Conservation (phyloP, 495 filamentous ascomycete genomes). For the Aspergillus nanangensis region DNA sequence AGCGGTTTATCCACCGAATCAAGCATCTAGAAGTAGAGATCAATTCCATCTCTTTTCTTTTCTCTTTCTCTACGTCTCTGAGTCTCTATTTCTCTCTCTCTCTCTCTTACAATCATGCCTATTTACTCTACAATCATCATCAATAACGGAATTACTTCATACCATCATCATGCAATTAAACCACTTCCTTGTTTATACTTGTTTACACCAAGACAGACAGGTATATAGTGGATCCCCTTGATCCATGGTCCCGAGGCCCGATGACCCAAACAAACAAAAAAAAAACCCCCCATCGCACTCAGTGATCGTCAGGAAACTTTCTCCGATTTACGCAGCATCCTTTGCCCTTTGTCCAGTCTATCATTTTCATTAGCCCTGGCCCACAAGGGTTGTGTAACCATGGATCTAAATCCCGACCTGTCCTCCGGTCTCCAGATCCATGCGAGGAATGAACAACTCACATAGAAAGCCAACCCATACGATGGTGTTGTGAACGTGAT, state of each 20-base stretch:
- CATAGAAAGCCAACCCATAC: conserved; percentile 68
- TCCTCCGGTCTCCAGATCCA: neutral
- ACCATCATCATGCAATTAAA: neutral
- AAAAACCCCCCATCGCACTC: neutral
- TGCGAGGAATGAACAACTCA: conserved; percentile 19
- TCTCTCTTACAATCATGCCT: too few species aligned
- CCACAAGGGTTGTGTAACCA: neutral
- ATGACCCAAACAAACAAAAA: conserved; percentile 12
- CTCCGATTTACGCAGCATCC: conserved; percentile 25
- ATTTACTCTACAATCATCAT: too few species aligned
- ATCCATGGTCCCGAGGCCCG: conserved; percentile 16
- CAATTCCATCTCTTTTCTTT: too few species aligned
- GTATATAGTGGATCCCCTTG: conserved; percentile 5
- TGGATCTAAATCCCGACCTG: neutral
- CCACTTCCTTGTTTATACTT: neutral
- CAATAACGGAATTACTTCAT: too few species aligned
- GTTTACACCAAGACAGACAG: too few species aligned
- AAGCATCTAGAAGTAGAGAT: too few species aligned
- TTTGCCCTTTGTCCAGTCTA: conserved; percentile 43
- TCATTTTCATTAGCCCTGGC: conserved; percentile 12
- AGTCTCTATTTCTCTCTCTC: too few species aligned
- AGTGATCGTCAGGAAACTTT: neutral
- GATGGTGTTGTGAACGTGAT: conserved; percentile 71
- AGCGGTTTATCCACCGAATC: too few species aligned
- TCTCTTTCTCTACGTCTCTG: too few species aligned